phyloP scores from a whole-genome alignment of 352 stramenopile genomes.

The Peronosclerospora sorghi region DNA sequence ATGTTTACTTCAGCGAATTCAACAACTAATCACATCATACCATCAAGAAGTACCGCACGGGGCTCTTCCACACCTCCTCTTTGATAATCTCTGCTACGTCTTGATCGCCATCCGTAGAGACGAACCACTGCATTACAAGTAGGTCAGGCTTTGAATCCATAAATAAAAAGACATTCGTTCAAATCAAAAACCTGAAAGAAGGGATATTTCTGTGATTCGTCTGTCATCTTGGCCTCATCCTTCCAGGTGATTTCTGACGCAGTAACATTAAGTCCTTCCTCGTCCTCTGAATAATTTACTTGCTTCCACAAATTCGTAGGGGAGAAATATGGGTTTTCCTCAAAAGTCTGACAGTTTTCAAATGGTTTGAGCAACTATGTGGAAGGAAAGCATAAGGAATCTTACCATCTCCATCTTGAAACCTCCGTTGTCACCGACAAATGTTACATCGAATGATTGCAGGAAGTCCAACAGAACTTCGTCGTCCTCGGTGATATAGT shows the following conservation, averaged over 20 bases:
- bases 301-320: slow-evolving; percentile 54
- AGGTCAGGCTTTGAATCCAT: too few species aligned
- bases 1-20: neutral
- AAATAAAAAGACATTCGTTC: too few species aligned
- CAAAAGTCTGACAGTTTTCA: slow-evolving; percentile 30
- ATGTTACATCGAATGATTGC: slow-evolving; percentile 46
- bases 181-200: slow-evolving; percentile 47
- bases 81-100: slow-evolving; percentile 68
- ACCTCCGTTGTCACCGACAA: slow-evolving; percentile 48
- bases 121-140: slow-evolving; percentile 33
- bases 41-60: slow-evolving; percentile 44
- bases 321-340: slow-evolving; percentile 56
- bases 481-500: slow-evolving; percentile 38
- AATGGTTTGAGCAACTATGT: too few species aligned
- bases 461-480: slow-evolving; percentile 41
- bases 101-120: slow-evolving; percentile 38
- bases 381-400: too few species aligned
- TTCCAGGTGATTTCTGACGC: slow-evolving; percentile 50
- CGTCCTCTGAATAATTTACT: slow-evolving; percentile 59
- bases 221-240: slow-evolving; percentile 39
- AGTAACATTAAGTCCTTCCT: slow-evolving; percentile 46
- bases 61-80: slow-evolving; percentile 71
- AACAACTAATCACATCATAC: slow-evolving; percentile 9
- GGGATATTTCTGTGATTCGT: slow-evolving; percentile 26
- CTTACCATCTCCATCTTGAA: slow-evolving; percentile 72